These are phyloP conservation scores for Diutina mesorugosa DNA, from an alignment of 1,139 yeast species.

Conservation along the genomic window DNA sequence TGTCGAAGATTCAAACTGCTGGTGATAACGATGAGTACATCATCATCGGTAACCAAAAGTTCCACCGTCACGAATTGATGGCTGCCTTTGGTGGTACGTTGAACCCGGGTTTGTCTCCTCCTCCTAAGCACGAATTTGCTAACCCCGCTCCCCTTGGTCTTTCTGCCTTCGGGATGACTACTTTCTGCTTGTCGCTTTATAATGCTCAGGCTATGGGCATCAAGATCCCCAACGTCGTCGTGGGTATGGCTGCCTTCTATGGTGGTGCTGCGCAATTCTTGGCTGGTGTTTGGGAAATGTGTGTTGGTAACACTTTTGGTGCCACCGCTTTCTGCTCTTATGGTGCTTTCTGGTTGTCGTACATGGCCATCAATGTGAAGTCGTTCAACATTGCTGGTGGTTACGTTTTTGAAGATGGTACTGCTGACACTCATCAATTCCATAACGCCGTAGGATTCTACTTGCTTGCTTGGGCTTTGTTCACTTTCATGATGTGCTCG, in stretches of 20 bases:
- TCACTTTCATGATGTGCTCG: constrained; percentile 43
- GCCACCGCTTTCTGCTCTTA: constrained; percentile 55
- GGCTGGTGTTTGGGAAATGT: constrained; percentile 57
- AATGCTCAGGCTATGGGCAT: constrained; percentile 43
- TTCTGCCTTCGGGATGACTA: constrained; percentile 7
- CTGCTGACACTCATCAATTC: constrained; percentile 26
- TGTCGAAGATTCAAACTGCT: constrained; percentile 5
- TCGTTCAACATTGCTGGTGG: constrained; percentile 42
- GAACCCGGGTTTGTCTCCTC: constrained; percentile 6
- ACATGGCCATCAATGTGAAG: constrained; percentile 43
- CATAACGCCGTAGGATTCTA: constrained; percentile 45
- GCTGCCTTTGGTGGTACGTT: constrained; percentile 8
- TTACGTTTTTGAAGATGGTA: constrained; percentile 14
- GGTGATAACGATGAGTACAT: constrained; percentile 7
- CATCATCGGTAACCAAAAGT: constrained; percentile 6
- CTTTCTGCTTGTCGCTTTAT: constrained; percentile 7
- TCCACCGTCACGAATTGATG: constrained; percentile 8
- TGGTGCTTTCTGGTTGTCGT: constrained; percentile 68
- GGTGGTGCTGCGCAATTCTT: constrained; percentile 56
- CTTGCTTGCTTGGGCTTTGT: constrained; percentile 52
- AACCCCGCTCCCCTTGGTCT: constrained; percentile 8
- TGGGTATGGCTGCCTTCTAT: constrained; percentile 35
- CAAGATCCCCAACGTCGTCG: constrained; percentile 30
- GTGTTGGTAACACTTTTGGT: constrained; percentile 54
- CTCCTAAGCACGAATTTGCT: constrained; percentile 6